Evolutionary conservation across 2,329 filamentous ascomycete genomes (phyloP), one percentile per base, ranked within the genome.

Genomic region (Epichloe scottii): DNA sequence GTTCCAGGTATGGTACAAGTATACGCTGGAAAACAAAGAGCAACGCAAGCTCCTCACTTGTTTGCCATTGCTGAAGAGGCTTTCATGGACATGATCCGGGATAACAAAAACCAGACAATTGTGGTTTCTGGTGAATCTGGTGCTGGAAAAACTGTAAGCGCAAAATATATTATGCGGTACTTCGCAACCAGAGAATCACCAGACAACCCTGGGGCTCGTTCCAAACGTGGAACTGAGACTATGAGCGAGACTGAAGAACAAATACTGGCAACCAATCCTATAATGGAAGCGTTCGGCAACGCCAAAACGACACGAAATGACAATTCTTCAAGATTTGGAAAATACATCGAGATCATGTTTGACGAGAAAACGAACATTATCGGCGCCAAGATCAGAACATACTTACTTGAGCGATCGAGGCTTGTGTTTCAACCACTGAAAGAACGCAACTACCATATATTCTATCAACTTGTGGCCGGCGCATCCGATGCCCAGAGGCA

Each of bases 331-430:
- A 82, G 93, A 63, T 98, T 98, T 70, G 93, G 93, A 68, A 98
- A 98, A 76, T 98, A 98, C 69, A 97, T 98, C 61, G 93, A 98
- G 73, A 98, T 98, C 66, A 91, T 97, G 89, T 98, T 98, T 68
- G 90, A 97, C 71, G 81, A 88, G 56, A 81, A 85, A 62, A 95
- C 89, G 55, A 93, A 94, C 66, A 98, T 98, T 62, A 96, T 97
- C 63, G 93, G 93, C 59, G 93, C 93, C 51, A 94, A 94, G 73
- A 98, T 98, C 64, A 81, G 93, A 60, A 96, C 90, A 51, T 98
- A 98, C 64, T 76, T 98, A 58, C 76, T 98, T 43, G 93, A 98
- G 68, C 87, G 93, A 54, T 97, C 93, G 55, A 85, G 93, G 71
- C 75, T 98, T 61, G 93, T 97, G 17, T 98, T 97, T 69, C 93